Base-by-base conservation (phyloP, 257 asterid genomes). In the Penstemon davidsonii region DNA sequence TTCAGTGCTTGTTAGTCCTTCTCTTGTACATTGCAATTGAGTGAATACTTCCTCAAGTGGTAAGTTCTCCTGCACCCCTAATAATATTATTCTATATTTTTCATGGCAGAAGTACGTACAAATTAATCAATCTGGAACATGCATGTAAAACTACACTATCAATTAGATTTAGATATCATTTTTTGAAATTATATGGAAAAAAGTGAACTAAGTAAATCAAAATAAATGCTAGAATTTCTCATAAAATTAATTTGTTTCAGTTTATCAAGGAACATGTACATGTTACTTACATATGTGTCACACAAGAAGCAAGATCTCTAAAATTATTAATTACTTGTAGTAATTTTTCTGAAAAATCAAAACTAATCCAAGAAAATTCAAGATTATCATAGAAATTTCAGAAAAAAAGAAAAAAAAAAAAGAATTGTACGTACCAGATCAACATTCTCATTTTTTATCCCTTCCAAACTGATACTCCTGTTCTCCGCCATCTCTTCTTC, bases 11-110 rank as follows among this genome's bases (percentile, higher is more conserved):
- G 86, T 62, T 62, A 92, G 75, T 60, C 98, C 98, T 63, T 83
- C 85, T 78, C 69, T 86, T 3, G 98, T 66, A 53, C 89, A 84
- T n/a, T 77, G 82, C 45, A 92, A 78, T n/a, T 77, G 82, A n/a
- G 66, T 60, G 55, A 89, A 92, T 46, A 92, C 98, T 66, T 92
- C 98, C 64, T 85, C 85, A 44, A 92, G 54, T 0, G 98, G 97
- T 11, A 92, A 81, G 66, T 74, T 65, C 75, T 92, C 98, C 98
- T 92, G 74, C 43, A 25, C 40, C 74, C 52, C 8, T 71, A 55
- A 2, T 13, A 38, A 61, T 15, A 5, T 9, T 5, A 49, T 12
- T 49, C 54, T 49, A 0, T 9, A 49, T 10, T 9, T 46, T 8
- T 12, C 10, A 46, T 12, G 8, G 9, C 51, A 6, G 4, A 46